Percentiles rank a stretch among this genome's conserved stretches.
These are phyloP conservation scores for Hibiscus syriacus DNA, from an alignment of 345 rosid genomes.

Conservation along the genomic window DNA sequence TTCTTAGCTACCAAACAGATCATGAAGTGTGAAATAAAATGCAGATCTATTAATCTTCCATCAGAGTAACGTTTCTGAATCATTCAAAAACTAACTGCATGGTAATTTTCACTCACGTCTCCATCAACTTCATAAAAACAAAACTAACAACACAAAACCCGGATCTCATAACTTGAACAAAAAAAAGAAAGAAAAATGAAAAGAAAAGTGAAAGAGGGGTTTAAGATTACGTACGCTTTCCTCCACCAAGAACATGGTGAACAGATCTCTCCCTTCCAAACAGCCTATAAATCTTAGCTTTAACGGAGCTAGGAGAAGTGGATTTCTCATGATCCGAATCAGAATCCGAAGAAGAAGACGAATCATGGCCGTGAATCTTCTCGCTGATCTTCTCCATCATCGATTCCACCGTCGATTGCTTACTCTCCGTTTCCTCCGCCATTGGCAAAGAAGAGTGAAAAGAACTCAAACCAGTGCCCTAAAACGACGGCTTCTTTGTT, in stretches of 20 bases:
- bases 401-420: conserved; percentile 23
- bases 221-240: conserved; percentile 49
- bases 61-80: too few relatives aligned
- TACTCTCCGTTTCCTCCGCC: conserved; percentile 43
- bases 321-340: conserved; percentile 45
- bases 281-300: conserved; percentile 56
- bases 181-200: too few relatives aligned
- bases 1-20: too few relatives aligned
- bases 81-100: too few relatives aligned
- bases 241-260: conserved; percentile 77
- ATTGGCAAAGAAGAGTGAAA: conserved; percentile 7
- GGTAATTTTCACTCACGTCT: too few relatives aligned
- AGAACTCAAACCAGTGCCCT: neutral
- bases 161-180: neutral
- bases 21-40: too few relatives aligned
- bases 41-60: too few relatives aligned
- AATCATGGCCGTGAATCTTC: conserved; percentile 42
- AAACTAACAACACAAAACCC: neutral
- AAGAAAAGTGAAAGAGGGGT: neutral
- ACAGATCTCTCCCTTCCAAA: conserved; percentile 77
- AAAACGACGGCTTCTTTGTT: neutral
- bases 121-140: too few relatives aligned
- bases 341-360: conserved; percentile 56
- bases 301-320: conserved; percentile 39
- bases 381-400: conserved; percentile 38